Evolutionary conservation across 176 grass and related monocot genomes (phyloP).

Genomic region (Rhipidocladum racemiflorum): DNA sequence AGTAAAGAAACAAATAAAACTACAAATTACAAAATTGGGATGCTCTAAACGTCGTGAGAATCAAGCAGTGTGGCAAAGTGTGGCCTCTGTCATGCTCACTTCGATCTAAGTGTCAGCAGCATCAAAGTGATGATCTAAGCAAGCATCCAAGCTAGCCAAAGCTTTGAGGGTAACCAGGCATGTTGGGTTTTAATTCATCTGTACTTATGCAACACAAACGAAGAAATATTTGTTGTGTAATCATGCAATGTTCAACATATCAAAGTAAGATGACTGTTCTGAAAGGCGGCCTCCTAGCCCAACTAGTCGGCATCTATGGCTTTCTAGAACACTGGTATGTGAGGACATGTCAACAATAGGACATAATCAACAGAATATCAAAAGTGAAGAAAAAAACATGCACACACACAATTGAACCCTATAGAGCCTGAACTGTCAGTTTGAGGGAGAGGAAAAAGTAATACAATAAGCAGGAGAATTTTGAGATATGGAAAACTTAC

Average conservation of each 20-base stretch:
- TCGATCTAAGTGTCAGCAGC: no score
- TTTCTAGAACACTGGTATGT: not conserved
- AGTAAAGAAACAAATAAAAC: not conserved
- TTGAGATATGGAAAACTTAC: conserved; percentile 27
- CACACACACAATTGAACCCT: not conserved
- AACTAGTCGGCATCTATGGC: no score
- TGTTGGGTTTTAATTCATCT: not conserved
- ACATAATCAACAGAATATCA: not conserved
- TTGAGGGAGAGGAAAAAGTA: conserved; percentile 3
- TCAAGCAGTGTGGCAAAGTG: no score
- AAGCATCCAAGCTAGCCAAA: conserved; percentile 4
- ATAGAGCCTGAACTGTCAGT: conserved; percentile 6
- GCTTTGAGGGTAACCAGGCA: not conserved
- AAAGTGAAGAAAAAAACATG: not conserved
- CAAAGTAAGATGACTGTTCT: not conserved
- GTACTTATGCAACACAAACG: not conserved
- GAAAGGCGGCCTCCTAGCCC: no score
- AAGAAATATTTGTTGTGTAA: not conserved
- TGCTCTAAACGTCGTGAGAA: not conserved
- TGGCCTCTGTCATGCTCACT: no score
- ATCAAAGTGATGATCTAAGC: no score
- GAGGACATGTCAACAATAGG: not conserved
- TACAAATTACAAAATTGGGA: conserved; percentile 12
- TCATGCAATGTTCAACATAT: not conserved
- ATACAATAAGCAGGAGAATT: conserved; percentile 6